These are phyloP conservation scores for Claviceps sorghi DNA, from an alignment of 2,329 filamentous ascomycete species.

Conservation along the genomic window DNA sequence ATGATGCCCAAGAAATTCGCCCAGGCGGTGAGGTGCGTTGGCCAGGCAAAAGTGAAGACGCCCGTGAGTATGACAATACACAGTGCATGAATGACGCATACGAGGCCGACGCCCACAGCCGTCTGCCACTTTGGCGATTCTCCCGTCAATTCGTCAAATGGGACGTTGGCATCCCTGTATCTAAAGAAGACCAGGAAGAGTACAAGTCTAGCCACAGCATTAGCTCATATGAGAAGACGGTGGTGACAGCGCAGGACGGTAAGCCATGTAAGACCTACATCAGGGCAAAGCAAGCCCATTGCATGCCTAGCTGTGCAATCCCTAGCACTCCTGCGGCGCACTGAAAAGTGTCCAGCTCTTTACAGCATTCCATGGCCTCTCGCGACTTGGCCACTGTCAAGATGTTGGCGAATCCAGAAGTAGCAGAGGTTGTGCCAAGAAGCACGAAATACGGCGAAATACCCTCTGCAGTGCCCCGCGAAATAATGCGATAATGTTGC, in stretches of 20 bases:
- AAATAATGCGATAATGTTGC: slow-evolving; percentile 84
- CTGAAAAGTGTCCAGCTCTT: slow-evolving; percentile 62
- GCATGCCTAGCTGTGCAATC: slow-evolving; percentile 77
- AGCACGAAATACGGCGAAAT: slow-evolving; percentile 93
- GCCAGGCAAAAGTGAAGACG: slow-evolving; percentile 49
- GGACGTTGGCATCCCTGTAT: slow-evolving; percentile 37
- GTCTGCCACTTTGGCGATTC: slow-evolving; percentile 58
- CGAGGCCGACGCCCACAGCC: slow-evolving; percentile 57
- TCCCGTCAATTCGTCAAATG: slow-evolving; percentile 32
- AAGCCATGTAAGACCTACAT: slow-evolving; percentile 50
- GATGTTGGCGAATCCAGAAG: slow-evolving; percentile 83
- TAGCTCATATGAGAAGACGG: slow-evolving; percentile 5
- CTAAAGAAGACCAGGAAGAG: slow-evolving; percentile 95
- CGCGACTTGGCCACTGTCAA: slow-evolving; percentile 72
- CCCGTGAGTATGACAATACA: slow-evolving; percentile 53
- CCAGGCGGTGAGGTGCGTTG: slow-evolving; percentile 56
- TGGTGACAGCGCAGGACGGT: not conserved
- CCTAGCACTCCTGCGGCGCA: slow-evolving; percentile 78
- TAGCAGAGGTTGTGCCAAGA: slow-evolving; percentile 81
- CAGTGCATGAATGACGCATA: slow-evolving; percentile 66
- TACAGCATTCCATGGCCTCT: slow-evolving; percentile 74
- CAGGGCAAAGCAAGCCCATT: slow-evolving; percentile 82
- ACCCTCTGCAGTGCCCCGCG: slow-evolving; percentile 73
- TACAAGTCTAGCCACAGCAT: slow-evolving; percentile 48
- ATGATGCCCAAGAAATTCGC: slow-evolving; percentile 74